A percentile compares a stretch with the other conserved stretches of the same genome.
phyloP scores from a whole-genome alignment of 2,329 filamentous ascomycete genomes.

The Sclerotinia subarctica region DNA sequence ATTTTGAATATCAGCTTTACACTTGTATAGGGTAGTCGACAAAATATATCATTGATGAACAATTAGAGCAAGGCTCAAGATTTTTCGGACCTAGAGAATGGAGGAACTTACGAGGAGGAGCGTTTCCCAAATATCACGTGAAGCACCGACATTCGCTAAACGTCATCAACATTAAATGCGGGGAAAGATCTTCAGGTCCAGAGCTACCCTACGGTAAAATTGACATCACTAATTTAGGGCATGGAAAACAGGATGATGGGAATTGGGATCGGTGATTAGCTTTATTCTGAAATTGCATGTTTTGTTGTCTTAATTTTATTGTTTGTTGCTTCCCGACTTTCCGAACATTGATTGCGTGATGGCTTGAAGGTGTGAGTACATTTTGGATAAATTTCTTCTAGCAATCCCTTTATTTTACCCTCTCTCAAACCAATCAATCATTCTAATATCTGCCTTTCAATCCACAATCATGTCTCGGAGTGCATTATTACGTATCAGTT shows the following conservation, averaged over 20 bases:
- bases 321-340: not conserved
- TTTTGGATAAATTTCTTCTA: not conserved
- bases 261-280: not conserved
- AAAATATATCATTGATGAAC: too few species aligned
- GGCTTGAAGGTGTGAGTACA: not conserved
- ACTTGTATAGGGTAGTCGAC: too few species aligned
- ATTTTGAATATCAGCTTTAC: too few species aligned
- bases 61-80: too few species aligned
- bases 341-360: not conserved
- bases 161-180: not conserved
- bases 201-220: not conserved
- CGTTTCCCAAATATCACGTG: not conserved
- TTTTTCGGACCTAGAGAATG: not conserved
- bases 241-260: not conserved
- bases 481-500: conserved; percentile 14
- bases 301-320: not conserved
- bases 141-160: not conserved
- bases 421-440: not conserved
- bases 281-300: not conserved
- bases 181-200: not conserved
- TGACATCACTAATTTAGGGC: conserved; percentile 1
- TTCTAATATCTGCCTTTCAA: not conserved
- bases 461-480: conserved; percentile 9
- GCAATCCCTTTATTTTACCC: not conserved
- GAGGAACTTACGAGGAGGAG: too few species aligned